These are phyloP conservation scores for Apiospora arundinis DNA, from an alignment of 2,329 filamentous ascomycete genomes.

Conservation along the genomic window DNA sequence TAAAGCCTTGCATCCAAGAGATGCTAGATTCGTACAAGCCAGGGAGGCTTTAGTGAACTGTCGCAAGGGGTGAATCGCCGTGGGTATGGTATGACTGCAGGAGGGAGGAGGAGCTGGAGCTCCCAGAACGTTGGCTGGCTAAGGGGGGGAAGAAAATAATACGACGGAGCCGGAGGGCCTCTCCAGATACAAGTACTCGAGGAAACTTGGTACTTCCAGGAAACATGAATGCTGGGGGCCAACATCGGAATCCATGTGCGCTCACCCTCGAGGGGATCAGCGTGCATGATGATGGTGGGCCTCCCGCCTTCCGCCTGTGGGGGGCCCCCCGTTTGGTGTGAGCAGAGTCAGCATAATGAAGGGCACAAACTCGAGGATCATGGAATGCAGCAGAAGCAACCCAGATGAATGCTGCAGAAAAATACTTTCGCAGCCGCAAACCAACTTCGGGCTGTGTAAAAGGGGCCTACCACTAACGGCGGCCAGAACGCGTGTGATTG, in stretches of 20 bases:
- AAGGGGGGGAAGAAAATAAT: background rate
- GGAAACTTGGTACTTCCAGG: background rate
- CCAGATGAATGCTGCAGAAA: too few species aligned
- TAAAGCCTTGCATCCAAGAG: background rate
- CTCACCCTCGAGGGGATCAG: background rate
- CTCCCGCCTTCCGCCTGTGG: background rate
- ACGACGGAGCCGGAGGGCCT: background rate
- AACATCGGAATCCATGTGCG: background rate
- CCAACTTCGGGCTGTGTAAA: background rate
- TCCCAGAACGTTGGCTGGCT: background rate
- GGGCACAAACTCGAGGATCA: background rate
- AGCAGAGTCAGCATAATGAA: background rate
- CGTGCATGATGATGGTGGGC: constrained; percentile 1
- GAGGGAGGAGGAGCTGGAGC: background rate
- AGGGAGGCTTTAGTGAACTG: background rate
- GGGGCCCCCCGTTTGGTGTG: background rate
- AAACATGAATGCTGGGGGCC: background rate
- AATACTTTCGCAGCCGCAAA: too few species aligned
- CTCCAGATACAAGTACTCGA: constrained; percentile 7
- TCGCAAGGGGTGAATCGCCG: background rate
- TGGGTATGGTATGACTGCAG: constrained; percentile 6
- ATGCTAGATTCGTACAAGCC: background rate
- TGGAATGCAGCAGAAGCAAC: background rate
- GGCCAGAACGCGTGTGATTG: background rate
- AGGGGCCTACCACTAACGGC: background rate